Percentiles rank a stretch among this genome's conserved stretches.
These are phyloP conservation scores for Leishmania major DNA, from an alignment of 208 protist genomes.

Conservation along the genomic window DNA sequence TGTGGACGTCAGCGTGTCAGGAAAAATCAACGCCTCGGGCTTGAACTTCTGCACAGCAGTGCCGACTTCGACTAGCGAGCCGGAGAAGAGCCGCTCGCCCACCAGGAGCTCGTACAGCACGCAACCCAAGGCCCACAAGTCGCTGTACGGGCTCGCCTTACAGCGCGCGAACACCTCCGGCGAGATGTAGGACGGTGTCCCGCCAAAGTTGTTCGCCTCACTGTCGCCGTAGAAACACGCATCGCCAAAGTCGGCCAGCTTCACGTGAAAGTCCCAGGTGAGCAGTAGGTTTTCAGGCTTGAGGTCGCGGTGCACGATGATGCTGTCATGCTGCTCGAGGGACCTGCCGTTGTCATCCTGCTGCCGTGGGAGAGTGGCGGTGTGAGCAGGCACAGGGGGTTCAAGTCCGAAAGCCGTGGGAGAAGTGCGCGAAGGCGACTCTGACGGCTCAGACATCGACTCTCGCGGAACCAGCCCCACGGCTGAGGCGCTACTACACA, in stretches of 20 bases:
- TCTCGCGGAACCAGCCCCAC: neutral
- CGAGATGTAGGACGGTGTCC: constrained; percentile 76
- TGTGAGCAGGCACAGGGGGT: neutral
- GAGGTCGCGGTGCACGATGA: constrained; percentile 83
- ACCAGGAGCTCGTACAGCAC: constrained; percentile 93
- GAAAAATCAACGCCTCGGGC: constrained; percentile 56
- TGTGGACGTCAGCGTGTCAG: constrained; percentile 17
- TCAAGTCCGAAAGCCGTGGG: neutral
- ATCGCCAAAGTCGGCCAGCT: constrained; percentile 77
- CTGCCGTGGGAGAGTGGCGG: neutral
- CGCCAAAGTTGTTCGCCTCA: constrained; percentile 69
- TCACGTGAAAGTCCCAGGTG: constrained; percentile 68
- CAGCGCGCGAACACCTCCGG: constrained; percentile 87
- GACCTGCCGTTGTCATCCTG: constrained; percentile 5
- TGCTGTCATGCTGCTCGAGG: constrained; percentile 34
- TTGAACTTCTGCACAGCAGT: constrained; percentile 60
- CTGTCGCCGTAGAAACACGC: constrained; percentile 74
- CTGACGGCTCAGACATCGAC: neutral
- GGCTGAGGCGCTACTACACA: neutral
- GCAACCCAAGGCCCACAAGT: constrained; percentile 99
- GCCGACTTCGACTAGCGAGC: constrained; percentile 26
- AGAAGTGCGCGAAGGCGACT: neutral
- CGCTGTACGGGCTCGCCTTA: constrained; percentile 84
- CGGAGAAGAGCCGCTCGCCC: constrained; percentile 24
- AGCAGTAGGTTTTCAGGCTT: constrained; percentile 90